A percentile compares a stretch with the other conserved stretches of the same genome.
Conservation (phyloP, 169 alveolate species). For the Plasmodium malariae region DNA sequence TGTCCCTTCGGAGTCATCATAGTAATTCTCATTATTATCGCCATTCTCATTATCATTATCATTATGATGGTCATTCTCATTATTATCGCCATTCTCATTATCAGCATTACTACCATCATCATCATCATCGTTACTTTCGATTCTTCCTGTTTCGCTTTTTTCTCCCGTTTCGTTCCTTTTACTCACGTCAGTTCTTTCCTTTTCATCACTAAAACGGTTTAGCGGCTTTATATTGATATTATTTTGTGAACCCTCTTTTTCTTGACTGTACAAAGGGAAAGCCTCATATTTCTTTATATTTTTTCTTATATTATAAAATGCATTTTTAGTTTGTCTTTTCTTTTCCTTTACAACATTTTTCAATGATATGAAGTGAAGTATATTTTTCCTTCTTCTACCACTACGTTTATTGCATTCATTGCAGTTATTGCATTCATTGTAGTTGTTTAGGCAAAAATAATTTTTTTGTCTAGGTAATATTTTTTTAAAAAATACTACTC, state of each 20-base stretch:
- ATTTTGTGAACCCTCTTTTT: too few species aligned
- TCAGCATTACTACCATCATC: neutral
- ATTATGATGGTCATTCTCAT: neutral
- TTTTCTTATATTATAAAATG: neutral
- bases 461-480: too few species aligned
- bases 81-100: neutral
- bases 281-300: neutral
- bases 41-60: too few species aligned
- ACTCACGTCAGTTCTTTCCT: neutral
- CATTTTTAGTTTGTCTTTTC: neutral
- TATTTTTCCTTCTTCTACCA: neutral
- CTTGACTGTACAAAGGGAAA: neutral
- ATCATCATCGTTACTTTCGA: neutral
- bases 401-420: too few species aligned
- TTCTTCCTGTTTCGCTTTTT: neutral
- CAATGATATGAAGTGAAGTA: neutral
- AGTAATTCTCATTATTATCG: too few species aligned
- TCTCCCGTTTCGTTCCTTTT: neutral
- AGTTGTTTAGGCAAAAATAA: too few species aligned
- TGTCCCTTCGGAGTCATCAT: neutral
- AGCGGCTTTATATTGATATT: neutral
- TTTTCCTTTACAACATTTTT: too few species aligned
- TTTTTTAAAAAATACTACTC: too few species aligned
- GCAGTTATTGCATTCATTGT: too few species aligned
- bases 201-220: neutral